phyloP scores from a whole-genome alignment of 208 protist genomes.

The Acanthamoeba sp. region DNA sequence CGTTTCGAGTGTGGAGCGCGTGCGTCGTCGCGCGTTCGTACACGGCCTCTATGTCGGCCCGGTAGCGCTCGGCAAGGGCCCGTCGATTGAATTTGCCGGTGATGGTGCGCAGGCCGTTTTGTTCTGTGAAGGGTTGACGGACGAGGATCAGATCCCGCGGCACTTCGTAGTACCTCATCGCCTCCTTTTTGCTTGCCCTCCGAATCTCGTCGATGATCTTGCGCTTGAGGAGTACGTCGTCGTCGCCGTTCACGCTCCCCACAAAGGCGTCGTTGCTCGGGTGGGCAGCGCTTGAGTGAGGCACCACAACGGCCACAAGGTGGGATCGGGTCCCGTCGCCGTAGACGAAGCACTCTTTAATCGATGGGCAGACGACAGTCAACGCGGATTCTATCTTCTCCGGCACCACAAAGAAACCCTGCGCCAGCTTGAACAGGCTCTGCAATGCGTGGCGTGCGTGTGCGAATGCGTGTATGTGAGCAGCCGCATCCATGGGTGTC shows the following conservation, averaged over 20 bases:
- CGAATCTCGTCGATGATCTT: not conserved
- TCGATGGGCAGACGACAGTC: not conserved
- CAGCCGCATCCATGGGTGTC: not conserved
- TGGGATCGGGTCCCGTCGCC: conserved; percentile 8
- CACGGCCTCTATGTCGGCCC: not conserved
- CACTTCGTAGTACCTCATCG: conserved; percentile 3
- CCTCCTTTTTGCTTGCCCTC: not conserved
- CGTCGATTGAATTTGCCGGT: conserved; percentile 14
- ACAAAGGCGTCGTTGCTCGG: not conserved
- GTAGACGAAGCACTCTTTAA: conserved; percentile 16
- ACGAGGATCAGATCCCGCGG: not conserved
- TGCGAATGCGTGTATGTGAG: not conserved
- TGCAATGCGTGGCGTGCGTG: not conserved
- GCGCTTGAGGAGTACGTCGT: not conserved
- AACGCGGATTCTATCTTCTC: not conserved
- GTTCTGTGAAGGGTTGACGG: not conserved
- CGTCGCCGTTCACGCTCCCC: too few relatives aligned
- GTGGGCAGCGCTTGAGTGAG: not conserved
- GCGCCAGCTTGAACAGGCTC: conserved; percentile 23
- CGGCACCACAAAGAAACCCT: not conserved
- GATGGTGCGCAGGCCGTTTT: not conserved
- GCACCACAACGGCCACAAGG: not conserved
- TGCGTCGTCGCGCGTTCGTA: not conserved
- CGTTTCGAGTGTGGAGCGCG: not conserved
- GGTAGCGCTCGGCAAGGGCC: not conserved